Evolutionary conservation across 805 yeast genomes (phyloP), one percentile per base, ranked within the genome.

Genomic region (Starmerella bacillaris): DNA sequence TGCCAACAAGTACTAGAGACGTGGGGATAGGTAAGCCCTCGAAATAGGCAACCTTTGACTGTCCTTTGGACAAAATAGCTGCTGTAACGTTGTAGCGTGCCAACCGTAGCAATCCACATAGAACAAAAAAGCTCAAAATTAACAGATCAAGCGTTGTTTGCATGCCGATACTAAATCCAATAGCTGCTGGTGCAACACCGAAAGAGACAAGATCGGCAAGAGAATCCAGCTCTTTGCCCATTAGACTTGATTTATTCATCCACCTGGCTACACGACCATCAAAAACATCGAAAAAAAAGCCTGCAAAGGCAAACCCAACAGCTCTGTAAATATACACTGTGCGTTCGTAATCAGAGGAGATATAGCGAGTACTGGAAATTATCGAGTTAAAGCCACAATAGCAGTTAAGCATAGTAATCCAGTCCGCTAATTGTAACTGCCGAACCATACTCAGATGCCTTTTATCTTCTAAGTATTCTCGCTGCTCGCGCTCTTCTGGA

Each of bases 1-100:
- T 51, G 1, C 61, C 61, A 14, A 89, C 94, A 54, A 86, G 64
- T 33, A 67, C 60, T 45, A 89, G 63, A 26, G 92, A 74, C 2
- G 92, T 72, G 37, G 98, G 98, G 45, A 89, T 83, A 8, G 98
- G 98, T 35, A 89, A 68, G 3, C 98, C 98, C 61, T 89, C 98
- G 56, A 89, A 89, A 59, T 73, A 86, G 20, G 42, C 29, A n/a
- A 48, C 52, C 53, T 78, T 74, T 22, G 89, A 70, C 59, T 84
- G 84, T 15, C 98, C 98, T 59, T 86, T 86, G 34, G 98, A 96
- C 38, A 89, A 69, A 41, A 80, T 78, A 33, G 84, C 76, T 5
- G 89, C 92, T 1, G 95, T 80, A 35, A 89, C 93, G 51, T 89
- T 89, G 59, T 83, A 89, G 54, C 98, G 69, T 5, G 98, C 98